Evolutionary conservation across 2,329 filamentous ascomycete genomes (phyloP).

Genomic region (Aureobasidium sp.): DNA sequence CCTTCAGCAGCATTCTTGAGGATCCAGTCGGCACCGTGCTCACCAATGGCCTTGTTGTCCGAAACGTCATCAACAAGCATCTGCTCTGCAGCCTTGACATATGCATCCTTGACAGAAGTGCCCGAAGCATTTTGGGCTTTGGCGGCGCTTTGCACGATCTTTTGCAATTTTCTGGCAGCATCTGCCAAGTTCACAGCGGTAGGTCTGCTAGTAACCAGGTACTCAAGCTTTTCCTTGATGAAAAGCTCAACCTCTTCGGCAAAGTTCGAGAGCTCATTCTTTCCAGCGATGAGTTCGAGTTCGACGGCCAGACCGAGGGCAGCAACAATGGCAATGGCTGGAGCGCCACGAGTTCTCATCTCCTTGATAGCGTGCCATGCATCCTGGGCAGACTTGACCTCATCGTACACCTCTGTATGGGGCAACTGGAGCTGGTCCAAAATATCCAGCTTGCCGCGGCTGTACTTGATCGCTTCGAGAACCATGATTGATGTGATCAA

Average conservation of each 20-base stretch:
- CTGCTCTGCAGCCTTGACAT: conserved; percentile 71
- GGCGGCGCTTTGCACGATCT: conserved; percentile 49
- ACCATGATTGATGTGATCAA: conserved; percentile 34
- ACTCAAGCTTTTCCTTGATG: conserved; percentile 72
- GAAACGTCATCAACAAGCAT: conserved; percentile 82
- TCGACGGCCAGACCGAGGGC: conserved; percentile 83
- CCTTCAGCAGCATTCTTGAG: conserved; percentile 49
- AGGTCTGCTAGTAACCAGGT: conserved; percentile 79
- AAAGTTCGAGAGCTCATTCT: conserved; percentile 38
- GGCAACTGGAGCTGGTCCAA: conserved; percentile 78
- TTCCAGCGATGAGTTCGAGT: conserved; percentile 48
- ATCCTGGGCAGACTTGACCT: conserved; percentile 62
- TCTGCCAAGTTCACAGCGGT: conserved; percentile 94
- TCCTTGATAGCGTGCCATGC: conserved; percentile 76
- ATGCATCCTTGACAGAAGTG: conserved; percentile 57
- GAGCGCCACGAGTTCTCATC: conserved; percentile 75
- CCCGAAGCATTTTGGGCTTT: conserved; percentile 38
- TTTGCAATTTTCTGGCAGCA: conserved; percentile 73
- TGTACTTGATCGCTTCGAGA: conserved; percentile 73
- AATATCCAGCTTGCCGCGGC: conserved; percentile 64
- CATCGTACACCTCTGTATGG: conserved; percentile 72
- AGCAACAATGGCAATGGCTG: conserved; percentile 97
- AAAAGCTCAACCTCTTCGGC: conserved; percentile 59
- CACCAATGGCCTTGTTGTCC: conserved; percentile 81
- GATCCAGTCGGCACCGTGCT: conserved; percentile 78